Base-by-base conservation (phyloP, 768 basidiomycete species). In the Pleurotus tuber-regium region DNA sequence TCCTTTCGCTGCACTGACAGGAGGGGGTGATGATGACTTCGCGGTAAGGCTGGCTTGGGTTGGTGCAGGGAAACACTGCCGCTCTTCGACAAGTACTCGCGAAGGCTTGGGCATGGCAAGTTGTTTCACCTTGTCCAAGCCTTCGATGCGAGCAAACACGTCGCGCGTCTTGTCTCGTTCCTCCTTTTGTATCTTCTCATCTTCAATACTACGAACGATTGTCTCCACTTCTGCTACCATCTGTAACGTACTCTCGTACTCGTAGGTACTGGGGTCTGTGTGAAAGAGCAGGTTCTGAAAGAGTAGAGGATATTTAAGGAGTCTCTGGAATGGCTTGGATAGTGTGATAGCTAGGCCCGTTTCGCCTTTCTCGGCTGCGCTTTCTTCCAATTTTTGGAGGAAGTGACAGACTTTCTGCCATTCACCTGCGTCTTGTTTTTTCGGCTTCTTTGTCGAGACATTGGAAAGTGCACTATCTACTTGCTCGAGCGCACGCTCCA, bases 201-300 rank as follows among this genome's bases (percentile, higher is more conserved):
- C 96, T 67, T 99, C 96, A 51, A 99, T 98, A 55, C 89, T 91
- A 39, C 96, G 80, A 42, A 99, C 96, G 60, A 98, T 96, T 16
- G 80, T 85, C 70, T 99, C 97, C 5, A 99, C 91, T 67, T 98
- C 94, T 16, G 93, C 92, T 1, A 98, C 94, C 91, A 98, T 96
- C 64, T 88, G 87, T 35, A 96, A 73, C 10, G 95, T 97, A 63
- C 87, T 89, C 67, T 99, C 97, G 63, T 97, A 99, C 70, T 99
- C 97, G 61, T 88, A 94, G 3, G 95, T 93, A 56, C 92, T 94
- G 2, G 97, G 94, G 60, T 99, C 97, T 14, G 96, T 97, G 70
- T 94, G 92, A 71, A 89, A 98, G 50, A 98, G 82, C 12, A 98
- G 79, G 66, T 97, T 98, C 70, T 99, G 97, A 72, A 98, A 98